Conservation (phyloP, 306 rosid species). For the Dicorynia guianensis region DNA sequence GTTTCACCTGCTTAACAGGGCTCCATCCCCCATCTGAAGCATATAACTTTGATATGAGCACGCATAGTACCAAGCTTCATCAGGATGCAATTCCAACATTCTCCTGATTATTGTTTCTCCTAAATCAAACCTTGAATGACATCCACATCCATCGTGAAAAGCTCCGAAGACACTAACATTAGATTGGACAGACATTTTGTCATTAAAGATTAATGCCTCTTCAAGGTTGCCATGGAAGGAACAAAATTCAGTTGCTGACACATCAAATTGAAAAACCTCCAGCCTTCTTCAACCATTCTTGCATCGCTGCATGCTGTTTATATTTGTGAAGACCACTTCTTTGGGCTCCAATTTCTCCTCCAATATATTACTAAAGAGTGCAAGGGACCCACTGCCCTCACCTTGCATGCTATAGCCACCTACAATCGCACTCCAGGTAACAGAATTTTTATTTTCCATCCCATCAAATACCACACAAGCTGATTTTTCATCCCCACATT, state of each 20-base stretch:
- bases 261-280: slow-evolving; percentile 65
- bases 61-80: slow-evolving; percentile 73
- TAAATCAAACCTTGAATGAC: slow-evolving; percentile 76
- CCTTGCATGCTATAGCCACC: slow-evolving; percentile 82
- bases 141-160: slow-evolving; percentile 86
- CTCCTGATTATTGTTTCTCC: slow-evolving; percentile 65
- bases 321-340: slow-evolving; percentile 66
- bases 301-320: slow-evolving; percentile 82
- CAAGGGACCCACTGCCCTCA: slow-evolving; percentile 64
- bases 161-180: slow-evolving; percentile 73
- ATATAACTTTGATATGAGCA: slow-evolving; percentile 75
- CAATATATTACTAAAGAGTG: slow-evolving; percentile 71
- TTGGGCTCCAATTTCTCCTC: slow-evolving; percentile 61
- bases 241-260: slow-evolving; percentile 55
- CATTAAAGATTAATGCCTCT: slow-evolving; percentile 72
- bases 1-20: slow-evolving; percentile 72
- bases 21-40: slow-evolving; percentile 91
- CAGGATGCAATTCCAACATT: slow-evolving; percentile 74
- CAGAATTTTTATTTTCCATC: slow-evolving; percentile 67
- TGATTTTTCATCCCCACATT: slow-evolving; percentile 75
- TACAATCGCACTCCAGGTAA: slow-evolving; percentile 83
- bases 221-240: slow-evolving; percentile 77
- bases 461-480: slow-evolving; percentile 69
- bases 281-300: slow-evolving; percentile 79
- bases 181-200: slow-evolving; percentile 65